Conservation (phyloP, 1,139 yeast species). For the Pichia kudriavzevii region DNA sequence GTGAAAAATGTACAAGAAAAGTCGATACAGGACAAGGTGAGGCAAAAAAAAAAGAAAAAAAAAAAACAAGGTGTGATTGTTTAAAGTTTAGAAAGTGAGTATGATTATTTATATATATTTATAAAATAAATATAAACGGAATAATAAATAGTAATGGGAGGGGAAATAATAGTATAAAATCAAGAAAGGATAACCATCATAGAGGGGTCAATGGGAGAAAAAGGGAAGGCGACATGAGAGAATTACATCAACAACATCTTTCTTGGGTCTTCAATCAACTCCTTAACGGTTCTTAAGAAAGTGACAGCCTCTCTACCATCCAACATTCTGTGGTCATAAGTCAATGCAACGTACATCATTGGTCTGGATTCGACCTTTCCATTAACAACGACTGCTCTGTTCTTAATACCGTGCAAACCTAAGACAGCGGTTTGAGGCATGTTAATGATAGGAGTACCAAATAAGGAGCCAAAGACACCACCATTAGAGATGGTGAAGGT, state of each 20-base stretch:
- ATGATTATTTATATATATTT: not conserved
- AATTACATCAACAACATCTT: conserved; percentile 70
- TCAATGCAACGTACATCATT: conserved; percentile 98
- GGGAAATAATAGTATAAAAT: not conserved
- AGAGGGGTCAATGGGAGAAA: not conserved
- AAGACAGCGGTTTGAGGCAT: conserved; percentile 97
- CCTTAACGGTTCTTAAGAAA: conserved; percentile 92
- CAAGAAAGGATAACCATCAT: not conserved
- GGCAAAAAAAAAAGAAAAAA: not conserved
- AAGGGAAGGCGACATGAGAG: not conserved
- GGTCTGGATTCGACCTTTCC: conserved; percentile 97
- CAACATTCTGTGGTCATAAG: conserved; percentile 95
- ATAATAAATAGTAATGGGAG: not conserved
- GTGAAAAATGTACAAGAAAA: not conserved
- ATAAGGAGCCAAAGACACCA: conserved; percentile 96
- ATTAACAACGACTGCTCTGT: conserved; percentile 85
- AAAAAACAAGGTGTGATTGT: not conserved
- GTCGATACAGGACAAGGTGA: not conserved
- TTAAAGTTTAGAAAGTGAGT: not conserved
- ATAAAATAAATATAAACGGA: not conserved
- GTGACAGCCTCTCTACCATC: conserved; percentile 99
- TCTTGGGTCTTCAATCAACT: conserved; percentile 97
- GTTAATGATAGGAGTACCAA: conserved; percentile 98
- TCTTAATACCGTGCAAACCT: conserved; percentile 96
- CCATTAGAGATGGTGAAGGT: conserved; percentile 98